These are phyloP conservation scores for Chlorella sp. DNA, from an alignment of 139 green algal genomes.

Conservation along the genomic window DNA sequence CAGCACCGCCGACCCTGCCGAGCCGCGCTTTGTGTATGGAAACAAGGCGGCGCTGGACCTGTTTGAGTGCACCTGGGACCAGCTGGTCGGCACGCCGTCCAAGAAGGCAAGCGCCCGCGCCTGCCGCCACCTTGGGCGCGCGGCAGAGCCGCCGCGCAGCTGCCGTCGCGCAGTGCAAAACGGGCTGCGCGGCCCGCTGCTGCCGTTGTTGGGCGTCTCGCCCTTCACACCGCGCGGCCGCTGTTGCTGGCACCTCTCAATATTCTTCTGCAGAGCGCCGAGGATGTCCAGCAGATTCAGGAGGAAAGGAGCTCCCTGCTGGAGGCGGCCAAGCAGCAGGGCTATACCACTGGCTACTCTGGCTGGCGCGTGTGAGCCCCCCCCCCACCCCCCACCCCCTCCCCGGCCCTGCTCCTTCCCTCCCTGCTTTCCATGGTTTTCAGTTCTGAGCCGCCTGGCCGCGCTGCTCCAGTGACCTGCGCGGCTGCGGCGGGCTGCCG, in stretches of 20 bases:
- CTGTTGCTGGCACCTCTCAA: not conserved
- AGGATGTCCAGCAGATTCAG: conserved; percentile 2
- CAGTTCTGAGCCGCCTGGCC: not conserved
- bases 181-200: too few species aligned
- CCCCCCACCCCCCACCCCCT: not conserved
- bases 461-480: not conserved
- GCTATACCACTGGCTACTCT: conserved; percentile 10
- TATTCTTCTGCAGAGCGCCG: not conserved
- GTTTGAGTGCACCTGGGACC: conserved; percentile 46
- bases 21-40: conserved; percentile 29
- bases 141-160: not conserved
- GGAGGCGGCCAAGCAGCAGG: conserved; percentile 9
- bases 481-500: not conserved
- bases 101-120: not conserved
- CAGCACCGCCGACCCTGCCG: too few species aligned
- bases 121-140: not conserved
- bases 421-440: not conserved
- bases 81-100: conserved; percentile 39
- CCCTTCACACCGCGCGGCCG: not conserved
- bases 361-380: conserved; percentile 12
- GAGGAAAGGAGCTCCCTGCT: not conserved
- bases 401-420: not conserved
- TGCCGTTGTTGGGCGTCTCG: too few species aligned
- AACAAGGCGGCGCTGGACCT: conserved; percentile 38
- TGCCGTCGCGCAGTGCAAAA: not conserved